These are phyloP conservation scores for Podaxis sp. DNA, from an alignment of 768 basidiomycete genomes.

Conservation along the genomic window DNA sequence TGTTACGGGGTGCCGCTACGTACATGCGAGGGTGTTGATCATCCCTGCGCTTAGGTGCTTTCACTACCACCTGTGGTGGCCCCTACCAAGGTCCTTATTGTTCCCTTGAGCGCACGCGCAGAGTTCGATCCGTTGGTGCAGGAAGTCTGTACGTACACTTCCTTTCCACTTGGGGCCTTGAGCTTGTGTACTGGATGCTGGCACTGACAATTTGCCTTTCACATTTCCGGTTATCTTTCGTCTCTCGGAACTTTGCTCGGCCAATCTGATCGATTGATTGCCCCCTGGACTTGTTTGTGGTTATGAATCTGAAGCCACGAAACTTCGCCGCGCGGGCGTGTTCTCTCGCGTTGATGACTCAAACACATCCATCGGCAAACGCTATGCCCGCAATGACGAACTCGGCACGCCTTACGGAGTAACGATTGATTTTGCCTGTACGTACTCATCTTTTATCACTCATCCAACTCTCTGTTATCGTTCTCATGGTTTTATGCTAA, in stretches of 20 bases:
- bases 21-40: conserved; percentile 14
- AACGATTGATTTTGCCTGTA: conserved; percentile 91
- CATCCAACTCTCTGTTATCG: not conserved
- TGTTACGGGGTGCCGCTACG: not conserved
- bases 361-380: conserved; percentile 91
- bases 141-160: conserved; percentile 79
- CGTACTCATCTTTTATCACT: conserved; percentile 23
- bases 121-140: conserved; percentile 82
- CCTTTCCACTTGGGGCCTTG: conserved; percentile 8
- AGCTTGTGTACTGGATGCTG: conserved; percentile 15
- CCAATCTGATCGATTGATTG: not conserved
- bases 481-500: not conserved
- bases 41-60: conserved; percentile 58
- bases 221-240: conserved; percentile 5
- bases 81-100: conserved; percentile 95
- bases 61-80: conserved; percentile 89
- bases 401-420: conserved; percentile 96
- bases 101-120: conserved; percentile 84
- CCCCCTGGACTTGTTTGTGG: not conserved
- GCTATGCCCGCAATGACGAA: conserved; percentile 97
- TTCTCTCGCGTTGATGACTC: conserved; percentile 96
- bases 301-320: conserved; percentile 54
- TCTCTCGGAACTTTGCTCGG: not conserved
- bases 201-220: conserved; percentile 18
- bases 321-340: conserved; percentile 85